Evolutionary conservation across 352 stramenopile species (phyloP).

Genomic region (Phytophthora ohioensis): DNA sequence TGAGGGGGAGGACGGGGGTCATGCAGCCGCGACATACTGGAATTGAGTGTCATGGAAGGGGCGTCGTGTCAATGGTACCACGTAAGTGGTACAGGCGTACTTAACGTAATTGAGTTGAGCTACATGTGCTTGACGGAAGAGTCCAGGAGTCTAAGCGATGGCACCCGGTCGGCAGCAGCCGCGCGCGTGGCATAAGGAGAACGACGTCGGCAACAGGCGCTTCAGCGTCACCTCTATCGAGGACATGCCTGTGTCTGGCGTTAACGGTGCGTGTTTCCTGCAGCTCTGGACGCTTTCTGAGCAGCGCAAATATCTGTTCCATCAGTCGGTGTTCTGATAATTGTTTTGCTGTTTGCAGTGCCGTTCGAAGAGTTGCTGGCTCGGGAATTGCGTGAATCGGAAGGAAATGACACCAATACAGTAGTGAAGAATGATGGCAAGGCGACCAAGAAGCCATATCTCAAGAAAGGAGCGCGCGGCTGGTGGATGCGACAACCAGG

Average conservation of each 20-base stretch:
- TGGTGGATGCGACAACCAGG: constrained; percentile 84
- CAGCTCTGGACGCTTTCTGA: not conserved
- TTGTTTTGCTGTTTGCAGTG: constrained; percentile 35
- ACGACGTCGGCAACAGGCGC: constrained; percentile 28
- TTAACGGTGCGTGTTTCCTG: constrained; percentile 25
- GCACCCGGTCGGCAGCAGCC: constrained; percentile 18
- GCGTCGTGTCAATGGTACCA: constrained; percentile 15
- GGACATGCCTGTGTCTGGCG: constrained; percentile 27
- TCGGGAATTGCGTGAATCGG: constrained; percentile 63
- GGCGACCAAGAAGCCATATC: constrained; percentile 60
- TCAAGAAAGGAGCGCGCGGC: constrained; percentile 79
- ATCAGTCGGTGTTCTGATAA: constrained; percentile 6
- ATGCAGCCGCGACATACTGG: not conserved
- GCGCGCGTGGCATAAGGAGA: constrained; percentile 34
- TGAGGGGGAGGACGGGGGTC: constrained; percentile 22
- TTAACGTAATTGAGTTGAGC: constrained; percentile 13
- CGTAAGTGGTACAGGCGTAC: constrained; percentile 5
- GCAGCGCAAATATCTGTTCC: not conserved
- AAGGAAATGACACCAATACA: constrained; percentile 10
- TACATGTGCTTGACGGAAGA: constrained; percentile 8
- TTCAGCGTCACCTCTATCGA: constrained; percentile 30
- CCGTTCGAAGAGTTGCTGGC: constrained; percentile 79
- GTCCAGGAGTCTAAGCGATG: constrained; percentile 1
- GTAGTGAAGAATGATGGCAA: not conserved
- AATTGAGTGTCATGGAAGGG: constrained; percentile 2